Percentiles rank a stretch among this genome's conserved stretches.
Conservation (phyloP, 192 early-diverging fungal species). For the Spizellomyces punctatus region DNA sequence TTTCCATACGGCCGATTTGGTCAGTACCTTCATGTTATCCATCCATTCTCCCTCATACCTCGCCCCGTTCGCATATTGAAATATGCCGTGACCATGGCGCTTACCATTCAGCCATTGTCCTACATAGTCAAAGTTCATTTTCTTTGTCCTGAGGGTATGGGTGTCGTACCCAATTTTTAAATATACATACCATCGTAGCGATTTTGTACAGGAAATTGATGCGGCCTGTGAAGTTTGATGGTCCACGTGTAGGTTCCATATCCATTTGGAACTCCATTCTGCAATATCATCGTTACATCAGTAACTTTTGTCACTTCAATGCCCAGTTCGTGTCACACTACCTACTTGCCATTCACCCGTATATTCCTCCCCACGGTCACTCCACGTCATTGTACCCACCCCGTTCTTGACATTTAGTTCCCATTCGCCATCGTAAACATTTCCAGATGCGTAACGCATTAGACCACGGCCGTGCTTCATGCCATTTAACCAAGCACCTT, state of each 20-base stretch:
- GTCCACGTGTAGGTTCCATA: slow-evolving; percentile 53
- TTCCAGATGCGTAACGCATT: slow-evolving; percentile 57
- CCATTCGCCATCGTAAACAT: slow-evolving; percentile 59
- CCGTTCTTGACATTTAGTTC: slow-evolving; percentile 50
- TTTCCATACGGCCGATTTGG: no score
- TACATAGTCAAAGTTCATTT: slow-evolving; percentile 9
- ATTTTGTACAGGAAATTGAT: slow-evolving; percentile 52
- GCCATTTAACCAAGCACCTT: slow-evolving; percentile 48
- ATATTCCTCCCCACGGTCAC: slow-evolving; percentile 47
- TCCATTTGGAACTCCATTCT: slow-evolving; percentile 53
- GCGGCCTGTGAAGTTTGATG: slow-evolving; percentile 18
- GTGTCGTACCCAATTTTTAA: background rate
- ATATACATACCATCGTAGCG: slow-evolving; percentile 42
- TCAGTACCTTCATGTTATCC: slow-evolving; percentile 50
- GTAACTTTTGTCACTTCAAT: background rate
- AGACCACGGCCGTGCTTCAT: slow-evolving; percentile 49
- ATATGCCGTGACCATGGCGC: slow-evolving; percentile 49
- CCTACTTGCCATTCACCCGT: slow-evolving; percentile 54
- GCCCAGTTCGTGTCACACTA: background rate
- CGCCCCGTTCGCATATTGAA: slow-evolving; percentile 56
- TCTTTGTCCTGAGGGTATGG: background rate
- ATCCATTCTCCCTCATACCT: slow-evolving; percentile 56
- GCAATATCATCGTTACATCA: background rate
- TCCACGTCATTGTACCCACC: slow-evolving; percentile 53
- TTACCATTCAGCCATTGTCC: slow-evolving; percentile 53